Conservation (phyloP, 495 filamentous ascomycete genomes). For the Rhypophila decipiens region DNA sequence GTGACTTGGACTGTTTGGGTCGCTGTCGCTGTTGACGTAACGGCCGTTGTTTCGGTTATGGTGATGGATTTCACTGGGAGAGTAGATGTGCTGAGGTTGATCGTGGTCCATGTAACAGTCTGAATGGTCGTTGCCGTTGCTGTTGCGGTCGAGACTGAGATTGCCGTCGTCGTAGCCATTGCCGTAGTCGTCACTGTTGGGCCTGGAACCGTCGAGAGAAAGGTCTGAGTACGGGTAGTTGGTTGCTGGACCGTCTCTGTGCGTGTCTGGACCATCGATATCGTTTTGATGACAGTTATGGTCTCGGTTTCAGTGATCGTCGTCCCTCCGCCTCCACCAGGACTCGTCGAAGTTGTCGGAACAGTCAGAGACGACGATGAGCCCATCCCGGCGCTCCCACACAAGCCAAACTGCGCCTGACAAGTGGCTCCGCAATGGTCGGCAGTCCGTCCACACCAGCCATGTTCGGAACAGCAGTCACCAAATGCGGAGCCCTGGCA, state of each 20-base stretch:
- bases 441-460: conserved; percentile 23
- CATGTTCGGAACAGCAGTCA: conserved; percentile 24
- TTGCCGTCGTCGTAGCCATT: background rate
- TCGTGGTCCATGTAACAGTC: conserved; percentile 3
- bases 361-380: background rate
- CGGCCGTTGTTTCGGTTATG: background rate
- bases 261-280: background rate
- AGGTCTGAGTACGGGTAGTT: background rate
- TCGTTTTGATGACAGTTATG: background rate
- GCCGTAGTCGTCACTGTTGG: background rate
- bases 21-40: background rate
- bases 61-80: background rate
- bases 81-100: background rate
- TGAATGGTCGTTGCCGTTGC: background rate
- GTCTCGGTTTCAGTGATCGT: background rate
- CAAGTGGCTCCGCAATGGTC: conserved; percentile 40
- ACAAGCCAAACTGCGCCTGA: conserved; percentile 42
- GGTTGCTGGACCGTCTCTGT: no score
- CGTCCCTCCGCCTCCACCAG: background rate
- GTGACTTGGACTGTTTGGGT: conserved; percentile 4
- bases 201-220: background rate
- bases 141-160: background rate
- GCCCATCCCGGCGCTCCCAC: conserved; percentile 25
- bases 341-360: background rate
- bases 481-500: conserved; percentile 37